Evolutionary conservation across 2,329 filamentous ascomycete genomes (phyloP).

Genomic region (Alternaria brassicae): DNA sequence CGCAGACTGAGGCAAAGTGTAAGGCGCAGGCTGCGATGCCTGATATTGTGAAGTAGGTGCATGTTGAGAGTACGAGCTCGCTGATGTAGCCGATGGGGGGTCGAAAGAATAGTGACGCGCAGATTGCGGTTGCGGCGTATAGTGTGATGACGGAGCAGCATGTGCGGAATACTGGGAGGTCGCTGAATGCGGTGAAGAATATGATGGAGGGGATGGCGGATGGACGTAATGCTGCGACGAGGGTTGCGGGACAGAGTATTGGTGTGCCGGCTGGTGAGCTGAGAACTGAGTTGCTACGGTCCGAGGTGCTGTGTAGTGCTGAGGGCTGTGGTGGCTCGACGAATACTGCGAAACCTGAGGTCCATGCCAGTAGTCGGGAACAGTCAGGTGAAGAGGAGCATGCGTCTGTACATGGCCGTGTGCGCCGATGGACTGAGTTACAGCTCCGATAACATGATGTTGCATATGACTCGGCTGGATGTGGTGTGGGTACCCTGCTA

Average conservation of each 20-base stretch:
- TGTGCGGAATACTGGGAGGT: constrained; percentile 32
- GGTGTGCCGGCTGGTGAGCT: constrained; percentile 25
- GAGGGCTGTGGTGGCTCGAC: constrained; percentile 33
- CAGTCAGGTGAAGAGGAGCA: constrained; percentile 36
- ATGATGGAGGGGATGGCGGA: constrained; percentile 37
- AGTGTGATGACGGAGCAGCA: constrained; percentile 26
- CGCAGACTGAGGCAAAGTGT: constrained; percentile 32
- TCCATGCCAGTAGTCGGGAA: constrained; percentile 45
- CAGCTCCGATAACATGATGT: constrained; percentile 32
- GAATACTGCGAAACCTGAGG: constrained; percentile 35
- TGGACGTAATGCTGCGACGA: constrained; percentile 31
- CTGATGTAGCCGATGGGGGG: constrained; percentile 18
- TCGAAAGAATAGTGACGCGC: constrained; percentile 34
- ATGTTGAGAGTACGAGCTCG: constrained; percentile 36
- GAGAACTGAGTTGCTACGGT: constrained; percentile 30
- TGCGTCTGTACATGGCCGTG: constrained; percentile 38
- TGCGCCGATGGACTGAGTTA: constrained; percentile 30
- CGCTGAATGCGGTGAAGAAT: constrained; percentile 29
- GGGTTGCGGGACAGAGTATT: constrained; percentile 35
- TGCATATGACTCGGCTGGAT: constrained; percentile 40
- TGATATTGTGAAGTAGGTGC: constrained; percentile 29
- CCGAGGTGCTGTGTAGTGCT: constrained; percentile 36
- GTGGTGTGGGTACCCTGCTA: constrained; percentile 39
- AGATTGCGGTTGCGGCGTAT: constrained; percentile 28
- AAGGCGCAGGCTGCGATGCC: constrained; percentile 33